phyloP scores from a whole-genome alignment of 139 green algal species.

The Chlamydomonas eustigma region DNA sequence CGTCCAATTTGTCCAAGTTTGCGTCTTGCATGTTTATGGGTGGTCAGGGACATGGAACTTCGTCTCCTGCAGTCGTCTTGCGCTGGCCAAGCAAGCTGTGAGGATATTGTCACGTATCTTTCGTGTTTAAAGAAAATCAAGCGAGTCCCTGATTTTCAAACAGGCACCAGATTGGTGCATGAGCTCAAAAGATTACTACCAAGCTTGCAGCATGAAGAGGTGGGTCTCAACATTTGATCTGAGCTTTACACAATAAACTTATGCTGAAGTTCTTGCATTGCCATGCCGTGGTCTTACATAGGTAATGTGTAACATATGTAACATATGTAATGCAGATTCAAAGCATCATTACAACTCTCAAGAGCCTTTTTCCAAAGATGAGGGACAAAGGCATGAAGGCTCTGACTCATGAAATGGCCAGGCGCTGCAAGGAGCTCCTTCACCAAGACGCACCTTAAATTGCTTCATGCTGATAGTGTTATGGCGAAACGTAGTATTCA shows the following conservation, averaged over 20 bases:
- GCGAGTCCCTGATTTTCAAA: not conserved
- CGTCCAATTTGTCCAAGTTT: too few relatives aligned
- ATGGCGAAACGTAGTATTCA: too few relatives aligned
- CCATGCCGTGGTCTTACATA: not conserved
- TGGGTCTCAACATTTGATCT: not conserved
- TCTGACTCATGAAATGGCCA: not conserved
- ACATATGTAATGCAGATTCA: not conserved
- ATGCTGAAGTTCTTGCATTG: not conserved
- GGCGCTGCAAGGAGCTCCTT: not conserved
- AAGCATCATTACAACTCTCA: not conserved
- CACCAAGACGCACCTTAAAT: not conserved
- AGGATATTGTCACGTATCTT: not conserved
- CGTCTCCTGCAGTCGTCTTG: not conserved
- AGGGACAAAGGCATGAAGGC: not conserved
- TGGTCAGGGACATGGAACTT: slow-evolving; percentile 1
- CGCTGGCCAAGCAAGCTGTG: not conserved
- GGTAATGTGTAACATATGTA: too few relatives aligned
- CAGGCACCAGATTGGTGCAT: not conserved
- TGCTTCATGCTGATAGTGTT: not conserved
- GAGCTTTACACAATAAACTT: not conserved
- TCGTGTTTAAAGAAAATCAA: not conserved
- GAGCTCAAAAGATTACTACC: not conserved
- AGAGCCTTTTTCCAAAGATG: not conserved
- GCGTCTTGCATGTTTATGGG: not conserved
- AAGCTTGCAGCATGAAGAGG: not conserved